Base-by-base conservation (phyloP, 1,139 yeast species). In the Sugiyamaella grinbergsii region DNA sequence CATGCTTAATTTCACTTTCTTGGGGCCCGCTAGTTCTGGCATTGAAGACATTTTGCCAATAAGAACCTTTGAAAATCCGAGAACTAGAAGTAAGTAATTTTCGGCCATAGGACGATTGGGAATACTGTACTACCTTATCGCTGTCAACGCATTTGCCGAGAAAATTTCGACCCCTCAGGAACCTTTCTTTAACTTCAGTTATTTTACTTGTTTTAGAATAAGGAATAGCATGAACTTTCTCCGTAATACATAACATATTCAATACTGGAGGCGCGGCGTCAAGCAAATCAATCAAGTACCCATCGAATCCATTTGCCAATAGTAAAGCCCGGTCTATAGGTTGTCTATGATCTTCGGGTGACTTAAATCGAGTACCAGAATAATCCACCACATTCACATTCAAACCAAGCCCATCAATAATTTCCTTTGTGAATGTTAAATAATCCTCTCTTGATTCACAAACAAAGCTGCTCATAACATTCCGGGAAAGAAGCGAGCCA, bases 181-280 rank as follows among this genome's bases (percentile, higher is more conserved):
- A 40, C 5, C 15, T 22, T 18, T 51, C 49, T 16, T 33, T 24
- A 7, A 22, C 36, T 10, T 28, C 49, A 16, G 39, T 19, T 11
- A 42, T 28, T 18, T 11, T 22, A 7, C 34, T 16, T 10, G 34
- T 34, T 13, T 70, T 68, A 0, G 85, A 64, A 5, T 83, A 82
- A 0, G 97, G 96, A 32, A 87, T 79, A 43, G 71, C 68, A 56
- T 86, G 80, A 22, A 90, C 68, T 40, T 72, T 74, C 11, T 79
- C 72, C 26, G 76, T 75, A 54, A 79, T 83, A 58, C 85, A 82
- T 43, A 93, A 73, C 89, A 87, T 88, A 49, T 77, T 75, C 43
- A 89, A 64, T 0, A 93, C 95, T n/a, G 79, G 78, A 7, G 68
- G 64, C 1, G 96, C 96, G 0, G 96, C 98, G 1, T 71, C 69